Base-by-base conservation (phyloP, 768 basidiomycete genomes). In the Sutorius australiensis region DNA sequence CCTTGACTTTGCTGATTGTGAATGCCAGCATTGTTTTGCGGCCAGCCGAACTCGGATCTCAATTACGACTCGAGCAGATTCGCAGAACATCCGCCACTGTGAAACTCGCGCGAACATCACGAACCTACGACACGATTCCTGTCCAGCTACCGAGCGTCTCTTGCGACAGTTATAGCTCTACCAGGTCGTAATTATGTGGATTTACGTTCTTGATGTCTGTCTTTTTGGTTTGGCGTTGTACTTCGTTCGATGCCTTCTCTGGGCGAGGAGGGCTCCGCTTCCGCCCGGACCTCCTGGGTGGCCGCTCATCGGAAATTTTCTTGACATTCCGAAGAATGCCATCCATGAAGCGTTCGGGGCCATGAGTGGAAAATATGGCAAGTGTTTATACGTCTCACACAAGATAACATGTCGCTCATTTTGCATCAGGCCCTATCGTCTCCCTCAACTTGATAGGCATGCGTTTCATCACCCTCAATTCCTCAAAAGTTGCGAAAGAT, bases 281-380 rank as follows among this genome's bases (percentile, higher is more conserved):
- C 61, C 54, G 5, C 61, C 53, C 11, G 58, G 61, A 3, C 61
- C 61, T 0, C 12, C 33, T 13, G 58, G 54, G 24, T 54, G 51
- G 41, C 80, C 74, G 5, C 31, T 83, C 6, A 66, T 83, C 39
- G 82, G 82, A 30, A 83, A 82, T 56, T 59, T 80, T 7, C 61
- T 81, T n/a, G 80, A 83, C 53, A 76, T 83, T 73, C 81, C 81
- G 27, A 66, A 67, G 13, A 68, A 73, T 36, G 67, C 72, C 42
- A 76, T 78, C 51, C 82, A 80, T 78, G 51, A 77, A 16, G 78
- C 76, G 0, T 80, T 80, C 51, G 72, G 74, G 5, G 67, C 69
- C 30, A 37, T 60, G 54, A 31, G 33, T 34, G 70, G 78, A 55
- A 66, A 66, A 63, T 83, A 75, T 56, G 83, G 83, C 76, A 60